Conservation (phyloP, 1,139 yeast genomes). For the Yamadazyma oceani region DNA sequence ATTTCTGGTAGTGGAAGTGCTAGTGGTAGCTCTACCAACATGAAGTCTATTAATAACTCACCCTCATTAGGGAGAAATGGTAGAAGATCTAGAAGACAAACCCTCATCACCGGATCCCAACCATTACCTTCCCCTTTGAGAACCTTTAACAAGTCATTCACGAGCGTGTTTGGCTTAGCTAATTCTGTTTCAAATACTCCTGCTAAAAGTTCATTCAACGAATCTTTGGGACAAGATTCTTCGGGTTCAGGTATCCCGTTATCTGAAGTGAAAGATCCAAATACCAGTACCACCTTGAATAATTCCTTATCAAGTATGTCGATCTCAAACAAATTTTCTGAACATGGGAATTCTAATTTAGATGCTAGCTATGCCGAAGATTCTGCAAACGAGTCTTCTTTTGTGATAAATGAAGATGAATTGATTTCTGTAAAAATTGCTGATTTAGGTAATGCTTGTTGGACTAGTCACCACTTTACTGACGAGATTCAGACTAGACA, state of each 20-base stretch:
- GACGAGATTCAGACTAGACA: slow-evolving; percentile 54
- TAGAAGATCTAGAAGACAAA: slow-evolving; percentile 66
- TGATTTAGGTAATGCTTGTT: slow-evolving; percentile 52
- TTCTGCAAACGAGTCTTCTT: slow-evolving; percentile 12
- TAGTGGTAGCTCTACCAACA: slow-evolving; percentile 1
- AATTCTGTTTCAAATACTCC: slow-evolving; percentile 46
- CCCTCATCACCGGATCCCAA: slow-evolving; percentile 82
- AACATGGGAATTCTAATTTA: slow-evolving; percentile 8
- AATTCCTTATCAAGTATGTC: slow-evolving; percentile 46
- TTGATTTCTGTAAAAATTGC: slow-evolving; percentile 50
- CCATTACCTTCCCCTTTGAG: slow-evolving; percentile 80
- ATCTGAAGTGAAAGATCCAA: slow-evolving; percentile 15
- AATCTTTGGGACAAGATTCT: slow-evolving; percentile 13
- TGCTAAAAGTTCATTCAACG: slow-evolving; percentile 23
- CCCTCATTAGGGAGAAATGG: slow-evolving; percentile 48
- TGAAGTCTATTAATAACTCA: slow-evolving; percentile 20
- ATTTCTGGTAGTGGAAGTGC: slow-evolving; percentile 3
- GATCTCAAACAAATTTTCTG: slow-evolving; percentile 25
- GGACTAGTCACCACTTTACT: slow-evolving; percentile 50
- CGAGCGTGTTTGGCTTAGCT: slow-evolving; percentile 40
- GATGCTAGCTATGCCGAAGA: slow-evolving; percentile 22
- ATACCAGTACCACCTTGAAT: slow-evolving; percentile 22
- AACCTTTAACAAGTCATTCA: slow-evolving; percentile 41
- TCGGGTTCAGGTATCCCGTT: slow-evolving; percentile 13
- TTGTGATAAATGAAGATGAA: slow-evolving; percentile 44